phyloP scores from a whole-genome alignment of 2,329 filamentous ascomycete species.

The Botrytis medusae region DNA sequence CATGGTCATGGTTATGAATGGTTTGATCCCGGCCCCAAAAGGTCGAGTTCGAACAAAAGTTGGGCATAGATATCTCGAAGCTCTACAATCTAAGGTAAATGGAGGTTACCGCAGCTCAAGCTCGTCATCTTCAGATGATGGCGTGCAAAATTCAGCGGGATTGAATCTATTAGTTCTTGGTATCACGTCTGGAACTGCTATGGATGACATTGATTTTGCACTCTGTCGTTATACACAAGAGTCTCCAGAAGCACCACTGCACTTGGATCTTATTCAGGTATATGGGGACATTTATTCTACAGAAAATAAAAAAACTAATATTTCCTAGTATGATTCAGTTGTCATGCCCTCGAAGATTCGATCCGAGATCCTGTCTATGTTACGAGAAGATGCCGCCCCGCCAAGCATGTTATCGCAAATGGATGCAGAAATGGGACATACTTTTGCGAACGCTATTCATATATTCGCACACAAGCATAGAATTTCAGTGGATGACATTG shows the following conservation, averaged over 20 bases:
- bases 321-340: slow-evolving; percentile 39
- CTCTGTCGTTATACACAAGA: slow-evolving; percentile 40
- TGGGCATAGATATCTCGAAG: slow-evolving; percentile 39
- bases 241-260: slow-evolving; percentile 36
- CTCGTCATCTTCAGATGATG: slow-evolving; percentile 29
- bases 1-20: slow-evolving; percentile 29
- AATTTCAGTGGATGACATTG: slow-evolving; percentile 38
- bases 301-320: slow-evolving; percentile 5
- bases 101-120: slow-evolving; percentile 32
- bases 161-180: slow-evolving; percentile 38
- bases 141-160: slow-evolving; percentile 29
- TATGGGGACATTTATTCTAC: not conserved
- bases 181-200: slow-evolving; percentile 38
- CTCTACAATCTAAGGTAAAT: slow-evolving; percentile 36
- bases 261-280: slow-evolving; percentile 39
- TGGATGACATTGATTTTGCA: slow-evolving; percentile 41
- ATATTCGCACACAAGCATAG: slow-evolving; percentile 38
- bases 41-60: slow-evolving; percentile 36
- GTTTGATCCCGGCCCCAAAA: slow-evolving; percentile 33
- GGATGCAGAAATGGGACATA: slow-evolving; percentile 40
- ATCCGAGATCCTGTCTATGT: slow-evolving; percentile 38
- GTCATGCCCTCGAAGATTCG: slow-evolving; percentile 40
- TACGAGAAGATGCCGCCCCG: slow-evolving; percentile 39
- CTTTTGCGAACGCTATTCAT: slow-evolving; percentile 39
- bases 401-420: slow-evolving; percentile 40